Conservation (phyloP, 768 basidiomycete species). For the Phanerochaete carnosa region DNA sequence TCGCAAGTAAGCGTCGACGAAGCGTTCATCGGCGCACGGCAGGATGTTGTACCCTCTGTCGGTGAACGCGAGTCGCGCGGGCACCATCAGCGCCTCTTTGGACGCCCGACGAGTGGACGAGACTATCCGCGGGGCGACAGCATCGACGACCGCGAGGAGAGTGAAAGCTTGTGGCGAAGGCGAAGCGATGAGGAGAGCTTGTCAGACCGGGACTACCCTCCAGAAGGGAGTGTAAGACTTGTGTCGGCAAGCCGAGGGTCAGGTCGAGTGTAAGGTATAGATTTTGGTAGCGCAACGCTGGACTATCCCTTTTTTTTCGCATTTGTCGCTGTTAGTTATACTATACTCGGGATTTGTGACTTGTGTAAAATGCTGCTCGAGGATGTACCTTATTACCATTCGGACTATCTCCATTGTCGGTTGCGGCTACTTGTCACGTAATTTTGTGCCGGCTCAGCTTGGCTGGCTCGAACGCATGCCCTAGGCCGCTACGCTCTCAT, state of each 20-base stretch:
- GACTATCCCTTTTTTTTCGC: background rate
- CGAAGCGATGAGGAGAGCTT: conserved; percentile 16
- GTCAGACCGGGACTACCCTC: background rate
- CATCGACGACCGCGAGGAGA: conserved; percentile 27
- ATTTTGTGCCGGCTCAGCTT: no score
- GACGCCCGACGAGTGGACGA: conserved; percentile 13
- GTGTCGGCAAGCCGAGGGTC: background rate
- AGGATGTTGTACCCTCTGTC: background rate
- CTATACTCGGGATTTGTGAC: background rate
- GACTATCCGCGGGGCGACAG: conserved; percentile 23
- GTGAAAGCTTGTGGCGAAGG: conserved; percentile 22
- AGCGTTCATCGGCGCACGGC: background rate
- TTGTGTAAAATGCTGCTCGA: background rate
- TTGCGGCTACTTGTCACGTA: no score
- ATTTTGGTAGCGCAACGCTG: no score
- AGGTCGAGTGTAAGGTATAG: background rate
- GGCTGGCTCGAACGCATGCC: no score
- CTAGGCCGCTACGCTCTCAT: no score
- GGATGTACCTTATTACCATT: background rate
- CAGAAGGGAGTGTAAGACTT: conserved; percentile 7
- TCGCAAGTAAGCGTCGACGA: background rate
- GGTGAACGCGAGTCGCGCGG: conserved; percentile 6
- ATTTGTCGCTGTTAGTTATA: background rate
- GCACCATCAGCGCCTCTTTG: conserved; percentile 3
- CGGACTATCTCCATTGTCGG: background rate